Conservation (phyloP, 805 yeast genomes). For the Komagataella mondaviorum region DNA sequence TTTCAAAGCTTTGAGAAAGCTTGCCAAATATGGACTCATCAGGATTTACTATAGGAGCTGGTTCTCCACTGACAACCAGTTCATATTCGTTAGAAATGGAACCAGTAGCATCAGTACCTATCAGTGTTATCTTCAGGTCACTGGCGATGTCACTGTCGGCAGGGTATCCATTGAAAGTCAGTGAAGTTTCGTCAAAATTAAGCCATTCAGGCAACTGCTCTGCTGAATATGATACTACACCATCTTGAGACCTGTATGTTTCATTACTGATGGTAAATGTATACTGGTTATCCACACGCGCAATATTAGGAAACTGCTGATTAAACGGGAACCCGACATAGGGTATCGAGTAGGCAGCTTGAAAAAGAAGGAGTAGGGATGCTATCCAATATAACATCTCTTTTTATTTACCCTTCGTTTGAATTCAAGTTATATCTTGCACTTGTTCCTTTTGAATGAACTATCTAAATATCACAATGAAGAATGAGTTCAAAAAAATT, state of each 20-base stretch:
- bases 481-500: not conserved
- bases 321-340: slow-evolving; percentile 63
- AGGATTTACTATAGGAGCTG: slow-evolving; percentile 38
- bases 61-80: slow-evolving; percentile 43
- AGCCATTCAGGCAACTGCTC: slow-evolving; percentile 68
- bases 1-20: slow-evolving; percentile 51
- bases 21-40: slow-evolving; percentile 32
- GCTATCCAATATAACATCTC: not conserved
- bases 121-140: slow-evolving; percentile 33
- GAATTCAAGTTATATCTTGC: not conserved
- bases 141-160: slow-evolving; percentile 27
- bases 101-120: slow-evolving; percentile 54
- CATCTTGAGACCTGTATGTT: slow-evolving; percentile 43
- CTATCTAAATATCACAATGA: not conserved
- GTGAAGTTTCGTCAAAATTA: slow-evolving; percentile 44
- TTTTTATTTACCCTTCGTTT: not conserved
- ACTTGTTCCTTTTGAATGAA: not conserved
- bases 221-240: slow-evolving; percentile 39
- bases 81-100: slow-evolving; percentile 34
- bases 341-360: slow-evolving; percentile 28
- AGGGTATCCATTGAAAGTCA: slow-evolving; percentile 64
- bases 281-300: slow-evolving; percentile 51
- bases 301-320: slow-evolving; percentile 81
- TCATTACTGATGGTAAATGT: slow-evolving; percentile 53
- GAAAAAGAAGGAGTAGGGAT: not conserved